Evolutionary conservation across 495 filamentous ascomycete genomes (phyloP).

Genomic region (Peziza echinospora): DNA sequence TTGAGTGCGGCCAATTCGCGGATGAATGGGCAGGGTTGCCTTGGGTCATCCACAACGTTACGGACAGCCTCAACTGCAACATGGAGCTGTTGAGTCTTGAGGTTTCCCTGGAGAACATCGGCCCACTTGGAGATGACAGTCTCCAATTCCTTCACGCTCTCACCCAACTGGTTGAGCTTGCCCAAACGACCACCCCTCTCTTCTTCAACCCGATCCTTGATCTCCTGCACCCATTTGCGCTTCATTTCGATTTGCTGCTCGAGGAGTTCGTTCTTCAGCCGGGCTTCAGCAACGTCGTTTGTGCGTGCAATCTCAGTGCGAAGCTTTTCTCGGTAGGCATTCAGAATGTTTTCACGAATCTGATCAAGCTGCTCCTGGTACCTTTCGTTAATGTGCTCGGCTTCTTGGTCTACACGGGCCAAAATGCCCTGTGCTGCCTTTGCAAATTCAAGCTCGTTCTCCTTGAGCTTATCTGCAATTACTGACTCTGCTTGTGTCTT

Average conservation of each 20-base stretch:
- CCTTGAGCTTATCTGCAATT: slow-evolving; percentile 53
- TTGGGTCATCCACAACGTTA: slow-evolving; percentile 48
- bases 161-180: slow-evolving; percentile 59
- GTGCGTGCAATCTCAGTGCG: slow-evolving; percentile 51
- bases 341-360: slow-evolving; percentile 55
- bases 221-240: slow-evolving; percentile 52
- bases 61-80: slow-evolving; percentile 87
- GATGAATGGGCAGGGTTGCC: slow-evolving; percentile 62
- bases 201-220: slow-evolving; percentile 62
- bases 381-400: slow-evolving; percentile 48
- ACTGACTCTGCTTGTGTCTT: slow-evolving; percentile 42
- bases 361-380: slow-evolving; percentile 77
- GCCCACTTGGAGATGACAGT: slow-evolving; percentile 67
- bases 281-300: slow-evolving; percentile 54
- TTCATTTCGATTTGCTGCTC: slow-evolving; percentile 81
- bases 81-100: slow-evolving; percentile 84
- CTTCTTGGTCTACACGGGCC: slow-evolving; percentile 43
- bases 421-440: slow-evolving; percentile 57
- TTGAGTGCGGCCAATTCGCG: slow-evolving; percentile 83
- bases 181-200: slow-evolving; percentile 75
- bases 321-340: slow-evolving; percentile 59
- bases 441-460: slow-evolving; percentile 46
- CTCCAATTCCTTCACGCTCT: slow-evolving; percentile 58
- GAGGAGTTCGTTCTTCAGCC: slow-evolving; percentile 60
- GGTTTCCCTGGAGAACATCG: slow-evolving; percentile 64